Base-by-base conservation (phyloP, 1,284 basidiomycete species). In the Rugosomyces carneus region DNA sequence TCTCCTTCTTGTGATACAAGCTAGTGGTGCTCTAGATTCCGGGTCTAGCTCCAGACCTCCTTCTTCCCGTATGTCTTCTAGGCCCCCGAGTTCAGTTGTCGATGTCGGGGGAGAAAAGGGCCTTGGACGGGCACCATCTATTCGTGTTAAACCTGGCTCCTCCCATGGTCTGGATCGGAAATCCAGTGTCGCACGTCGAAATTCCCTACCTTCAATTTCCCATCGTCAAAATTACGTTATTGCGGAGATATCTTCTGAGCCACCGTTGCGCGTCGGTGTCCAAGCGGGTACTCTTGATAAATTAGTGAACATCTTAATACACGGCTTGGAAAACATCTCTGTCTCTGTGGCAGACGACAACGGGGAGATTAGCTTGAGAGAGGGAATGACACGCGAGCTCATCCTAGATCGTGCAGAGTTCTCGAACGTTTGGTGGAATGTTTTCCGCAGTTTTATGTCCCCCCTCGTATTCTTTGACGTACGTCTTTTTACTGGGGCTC, bases 391-490 rank as follows among this genome's bases (percentile, higher is more conserved):
- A 0, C 68, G 85, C 32, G 80, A 84, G 38, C 67, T 90, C 26
- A 66, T 77, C 18, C 72, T 90, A 8, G 87, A 90, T 62, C 74
- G 80, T 40, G 67, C 60, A 2, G 86, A 89, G 56, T 90, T 86
- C 64, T 71, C 78, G 0, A 69, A 70, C 31, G 73, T 86, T 3
- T 91, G 88, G 84, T 91, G 88, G 84, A 80, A 75, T 49, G 75
- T 79, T 13, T 90, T 84, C 59, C 72, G 88, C 36, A 88, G 82
- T 55, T 89, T 90, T 54, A 74, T 89, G 7, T 80, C 82, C 0
- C 87, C 88, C 0, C 63, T 84, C 18, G 82, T 84, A 1, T 82
- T 91, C 55, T 89, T 91, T 59, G 86, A 91, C 78, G 88, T 89
- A 56, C 51, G 73, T 57, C 34, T 23, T 7, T 26, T 38, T 37